phyloP scores from a whole-genome alignment of 306 rosid species.

The Dalbergia cultrata region DNA sequence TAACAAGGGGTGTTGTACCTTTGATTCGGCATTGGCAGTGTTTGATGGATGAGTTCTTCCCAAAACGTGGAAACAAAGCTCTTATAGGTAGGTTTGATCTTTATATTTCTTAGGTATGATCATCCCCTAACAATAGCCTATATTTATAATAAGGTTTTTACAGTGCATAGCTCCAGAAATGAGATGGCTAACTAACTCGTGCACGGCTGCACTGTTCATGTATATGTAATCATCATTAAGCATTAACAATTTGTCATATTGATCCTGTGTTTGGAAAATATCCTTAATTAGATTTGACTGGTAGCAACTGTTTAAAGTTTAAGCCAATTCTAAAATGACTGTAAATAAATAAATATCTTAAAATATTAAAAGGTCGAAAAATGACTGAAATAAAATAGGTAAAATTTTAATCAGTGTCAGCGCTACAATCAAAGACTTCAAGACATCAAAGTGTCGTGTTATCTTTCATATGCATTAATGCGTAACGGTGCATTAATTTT shows the following conservation, averaged over 20 bases:
- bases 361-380: too few relatives aligned
- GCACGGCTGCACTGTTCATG: not conserved
- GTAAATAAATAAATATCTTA: too few relatives aligned
- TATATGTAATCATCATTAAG: conserved; percentile 22
- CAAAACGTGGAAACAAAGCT: conserved; percentile 54
- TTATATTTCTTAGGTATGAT: not conserved
- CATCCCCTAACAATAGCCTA: conserved; percentile 29
- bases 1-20: conserved; percentile 47
- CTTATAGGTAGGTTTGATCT: conserved; percentile 44
- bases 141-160: conserved; percentile 50
- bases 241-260: conserved; percentile 13
- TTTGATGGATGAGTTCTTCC: conserved; percentile 40
- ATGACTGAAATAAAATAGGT: too few relatives aligned
- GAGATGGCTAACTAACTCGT: conserved; percentile 14
- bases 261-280: conserved; percentile 25
- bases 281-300: conserved; percentile 38
- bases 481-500: too few relatives aligned
- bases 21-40: conserved; percentile 55
- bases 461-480: too few relatives aligned
- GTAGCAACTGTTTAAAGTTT: not conserved
- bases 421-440: too few relatives aligned
- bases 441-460: too few relatives aligned
- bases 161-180: conserved; percentile 47
- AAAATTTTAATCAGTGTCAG: too few relatives aligned
- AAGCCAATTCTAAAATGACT: not conserved